These are phyloP conservation scores for Dichotomocladium elegans DNA, from an alignment of 371 early-diverging fungal species.

Conservation along the genomic window DNA sequence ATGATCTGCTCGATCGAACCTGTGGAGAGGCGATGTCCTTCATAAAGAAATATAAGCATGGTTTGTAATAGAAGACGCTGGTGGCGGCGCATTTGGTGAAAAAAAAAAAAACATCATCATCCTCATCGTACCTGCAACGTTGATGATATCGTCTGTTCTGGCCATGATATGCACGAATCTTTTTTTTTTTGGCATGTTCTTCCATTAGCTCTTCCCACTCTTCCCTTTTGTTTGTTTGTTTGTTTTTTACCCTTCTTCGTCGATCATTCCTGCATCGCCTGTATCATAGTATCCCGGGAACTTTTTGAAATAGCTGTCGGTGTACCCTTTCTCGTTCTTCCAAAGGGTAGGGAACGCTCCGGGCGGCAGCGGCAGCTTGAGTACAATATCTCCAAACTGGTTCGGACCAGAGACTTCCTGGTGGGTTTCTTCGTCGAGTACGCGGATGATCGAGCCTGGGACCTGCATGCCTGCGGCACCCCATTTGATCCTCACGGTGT, in stretches of 20 bases:
- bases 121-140: slow-evolving; percentile 58
- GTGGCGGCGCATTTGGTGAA: too few relatives aligned
- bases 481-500: slow-evolving; percentile 21
- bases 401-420: slow-evolving; percentile 47
- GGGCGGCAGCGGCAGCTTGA: slow-evolving; percentile 82
- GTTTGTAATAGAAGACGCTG: too few relatives aligned
- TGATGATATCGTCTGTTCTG: slow-evolving; percentile 92
- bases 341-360: slow-evolving; percentile 70
- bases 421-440: slow-evolving; percentile 51
- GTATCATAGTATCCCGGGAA: slow-evolving; percentile 88
- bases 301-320: slow-evolving; percentile 68
- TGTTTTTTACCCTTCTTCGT: slow-evolving; percentile 62
- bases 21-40: neutral
- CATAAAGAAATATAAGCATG: too few relatives aligned
- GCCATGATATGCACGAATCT: slow-evolving; percentile 75
- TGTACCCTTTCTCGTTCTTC: slow-evolving; percentile 76
- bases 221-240: too few relatives aligned
- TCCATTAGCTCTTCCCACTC: neutral
- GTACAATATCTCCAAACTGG: slow-evolving; percentile 71
- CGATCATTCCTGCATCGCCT: slow-evolving; percentile 80
- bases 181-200: neutral
- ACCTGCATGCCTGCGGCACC: slow-evolving; percentile 74
- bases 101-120: too few relatives aligned
- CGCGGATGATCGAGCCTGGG: slow-evolving; percentile 72
- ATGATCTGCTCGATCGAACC: slow-evolving; percentile 87